Percentiles rank a stretch among this genome's conserved stretches.
Evolutionary conservation across 768 basidiomycete genomes (phyloP).

Genomic region (Phylloporus scabripes): DNA sequence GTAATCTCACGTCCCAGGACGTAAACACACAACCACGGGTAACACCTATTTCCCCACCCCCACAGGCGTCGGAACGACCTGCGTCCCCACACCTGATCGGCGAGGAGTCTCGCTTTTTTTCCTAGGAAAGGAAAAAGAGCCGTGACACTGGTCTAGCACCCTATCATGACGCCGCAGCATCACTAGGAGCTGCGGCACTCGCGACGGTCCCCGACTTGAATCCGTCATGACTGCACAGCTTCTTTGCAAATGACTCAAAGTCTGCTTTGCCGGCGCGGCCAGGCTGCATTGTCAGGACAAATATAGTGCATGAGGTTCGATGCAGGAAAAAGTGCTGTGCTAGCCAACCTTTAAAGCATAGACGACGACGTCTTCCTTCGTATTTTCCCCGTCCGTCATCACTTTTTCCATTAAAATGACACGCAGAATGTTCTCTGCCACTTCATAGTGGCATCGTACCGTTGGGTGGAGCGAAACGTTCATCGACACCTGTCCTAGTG

Average conservation of each 20-base stretch:
- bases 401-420: slow-evolving; percentile 48
- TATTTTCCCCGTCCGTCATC: slow-evolving; percentile 20
- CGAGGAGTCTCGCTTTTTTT: slow-evolving; percentile 1
- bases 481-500: slow-evolving; percentile 65
- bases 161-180: slow-evolving; percentile 13
- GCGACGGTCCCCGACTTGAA: slow-evolving; percentile 16
- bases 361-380: slow-evolving; percentile 43
- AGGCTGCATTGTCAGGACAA: slow-evolving; percentile 17
- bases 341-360: slow-evolving; percentile 58
- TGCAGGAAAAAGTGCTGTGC: not conserved
- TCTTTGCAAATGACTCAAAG: slow-evolving; percentile 48
- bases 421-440: slow-evolving; percentile 50
- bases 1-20: slow-evolving; percentile 5
- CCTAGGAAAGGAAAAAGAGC: not conserved
- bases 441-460: slow-evolving; percentile 54
- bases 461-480: slow-evolving; percentile 52
- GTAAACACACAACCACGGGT: slow-evolving; percentile 4
- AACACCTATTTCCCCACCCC: slow-evolving; percentile 16
- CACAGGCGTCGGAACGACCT: slow-evolving; percentile 14
- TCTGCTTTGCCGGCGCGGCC: slow-evolving; percentile 45
- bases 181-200: not conserved
- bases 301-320: not conserved
- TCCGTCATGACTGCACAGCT: slow-evolving; percentile 36
- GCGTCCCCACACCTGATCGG: slow-evolving; percentile 17
- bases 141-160: not conserved